Evolutionary conservation across 129 eudicot genomes (phyloP), one percentile per base, ranked within the genome.

Genomic region (Centaurea solstitialis): DNA sequence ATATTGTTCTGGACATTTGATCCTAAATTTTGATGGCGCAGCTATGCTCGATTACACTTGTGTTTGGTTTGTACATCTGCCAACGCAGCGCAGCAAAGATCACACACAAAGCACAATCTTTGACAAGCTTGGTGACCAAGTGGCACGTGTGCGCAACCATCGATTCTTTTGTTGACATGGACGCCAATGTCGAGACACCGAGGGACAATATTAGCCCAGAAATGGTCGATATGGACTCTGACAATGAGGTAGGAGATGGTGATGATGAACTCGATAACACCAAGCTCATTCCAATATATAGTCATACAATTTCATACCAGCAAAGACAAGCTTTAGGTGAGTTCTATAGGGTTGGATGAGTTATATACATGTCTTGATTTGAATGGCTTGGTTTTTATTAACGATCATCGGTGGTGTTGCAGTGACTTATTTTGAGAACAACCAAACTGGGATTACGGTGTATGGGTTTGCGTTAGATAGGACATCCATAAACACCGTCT

Each of bases 281-380:
- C n/a, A 84, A 86, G 39, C 68, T 91, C 79, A 80, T 90, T 21
- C 98, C 93, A 0, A 74, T 86, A 72, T 79, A 77, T 70, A 79
- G 73, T 6, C 84, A 85, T 28, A 86, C 98, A 13, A 73, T 91
- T 21, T 91, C 97, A 43, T 94, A 91, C 80, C 96, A 94, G 75
- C 90, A 84, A 88, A 87, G 98, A 76, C 98, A 94, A 85, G 96
- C 98, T 39, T 85, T 94, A 74, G 92, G 98, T 90, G 72, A 86
- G 90, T 83, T 2, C 6, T 6, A 13, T n/a, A 1, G 12, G 9
- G 12, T 7, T 11, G 4, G 57, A 45, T 11, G n/a, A 45, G 17
- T 1, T 45, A 12, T 45, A 45, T 45, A 12, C 12, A 45, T 26
- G 30, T 26, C n/a, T 12, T 2, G 57, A 45, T 45, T 45, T 3